phyloP scores from a whole-genome alignment of 2,329 filamentous ascomycete species.

The Elsinoe fawcettii region DNA sequence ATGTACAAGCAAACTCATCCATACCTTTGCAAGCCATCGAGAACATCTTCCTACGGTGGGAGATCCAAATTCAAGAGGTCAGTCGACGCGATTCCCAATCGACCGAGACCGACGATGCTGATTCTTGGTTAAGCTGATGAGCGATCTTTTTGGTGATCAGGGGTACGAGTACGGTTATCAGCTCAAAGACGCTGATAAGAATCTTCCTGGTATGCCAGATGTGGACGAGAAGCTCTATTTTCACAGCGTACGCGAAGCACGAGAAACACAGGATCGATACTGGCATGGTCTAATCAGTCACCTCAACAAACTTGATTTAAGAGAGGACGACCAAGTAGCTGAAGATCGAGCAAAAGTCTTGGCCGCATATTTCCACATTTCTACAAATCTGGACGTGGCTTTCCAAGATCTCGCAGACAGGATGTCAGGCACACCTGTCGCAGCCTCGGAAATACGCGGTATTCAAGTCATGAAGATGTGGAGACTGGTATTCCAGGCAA shows the following conservation, averaged over 20 bases:
- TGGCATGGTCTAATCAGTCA: constrained; percentile 12
- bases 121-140: not conserved
- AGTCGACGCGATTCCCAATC: not conserved
- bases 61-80: constrained; percentile 9
- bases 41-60: constrained; percentile 7
- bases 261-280: not conserved
- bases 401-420: constrained; percentile 7
- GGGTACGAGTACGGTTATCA: constrained; percentile 4
- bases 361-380: not conserved
- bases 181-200: not conserved
- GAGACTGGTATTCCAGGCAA: constrained; percentile 2
- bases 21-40: not conserved
- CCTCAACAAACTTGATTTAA: not conserved
- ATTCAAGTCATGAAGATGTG: constrained; percentile 8
- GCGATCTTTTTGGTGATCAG: constrained; percentile 2
- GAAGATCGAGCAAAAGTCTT: constrained; percentile 8
- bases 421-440: not conserved
- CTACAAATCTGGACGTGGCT: not conserved
- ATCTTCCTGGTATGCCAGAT: not conserved
- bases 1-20: not conserved
- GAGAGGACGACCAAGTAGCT: not conserved
- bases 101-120: not conserved
- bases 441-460: not conserved
- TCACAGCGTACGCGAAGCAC: constrained; percentile 1
- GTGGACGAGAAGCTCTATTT: not conserved